These are phyloP conservation scores for Phoenix dactylifera DNA, from an alignment of 176 grass and related monocot species.

Conservation along the genomic window DNA sequence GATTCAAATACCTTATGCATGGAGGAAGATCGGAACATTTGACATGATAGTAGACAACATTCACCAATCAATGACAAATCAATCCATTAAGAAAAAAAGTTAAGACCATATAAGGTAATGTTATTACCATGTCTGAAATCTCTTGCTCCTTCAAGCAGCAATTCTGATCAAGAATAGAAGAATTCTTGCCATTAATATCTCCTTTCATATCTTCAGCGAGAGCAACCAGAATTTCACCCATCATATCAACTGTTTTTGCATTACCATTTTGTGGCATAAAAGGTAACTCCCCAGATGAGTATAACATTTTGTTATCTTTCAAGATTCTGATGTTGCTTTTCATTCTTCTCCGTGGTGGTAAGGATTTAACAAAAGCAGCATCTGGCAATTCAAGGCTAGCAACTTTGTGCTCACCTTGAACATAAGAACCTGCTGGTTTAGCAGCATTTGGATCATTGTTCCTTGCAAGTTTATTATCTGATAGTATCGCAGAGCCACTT, in stretches of 20 bases:
- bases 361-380: conserved; percentile 28
- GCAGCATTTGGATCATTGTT: conserved; percentile 22
- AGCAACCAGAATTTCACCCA: conserved; percentile 18
- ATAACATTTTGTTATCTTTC: conserved; percentile 24
- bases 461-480: conserved; percentile 33
- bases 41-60: too few species aligned
- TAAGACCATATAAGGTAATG: conserved; percentile 16
- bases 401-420: conserved; percentile 23
- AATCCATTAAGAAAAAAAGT: not conserved
- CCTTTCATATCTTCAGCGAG: conserved; percentile 30
- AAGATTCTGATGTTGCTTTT: conserved; percentile 26
- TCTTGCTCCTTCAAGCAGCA: conserved; percentile 28
- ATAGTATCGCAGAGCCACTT: conserved; percentile 23
- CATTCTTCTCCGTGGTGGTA: conserved; percentile 21
- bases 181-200: conserved; percentile 28
- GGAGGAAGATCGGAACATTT: too few species aligned
- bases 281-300: conserved; percentile 21
- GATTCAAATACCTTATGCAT: too few species aligned
- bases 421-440: conserved; percentile 22
- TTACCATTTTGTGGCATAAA: conserved; percentile 38
- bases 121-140: conserved; percentile 43
- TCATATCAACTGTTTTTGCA: conserved; percentile 28
- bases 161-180: conserved; percentile 12
- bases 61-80: not conserved
- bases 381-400: conserved; percentile 21